A percentile compares a stretch with the other conserved stretches of the same genome.
These are phyloP conservation scores for Protomyces pachydermus DNA, from an alignment of 1,139 yeast species.

Conservation along the genomic window DNA sequence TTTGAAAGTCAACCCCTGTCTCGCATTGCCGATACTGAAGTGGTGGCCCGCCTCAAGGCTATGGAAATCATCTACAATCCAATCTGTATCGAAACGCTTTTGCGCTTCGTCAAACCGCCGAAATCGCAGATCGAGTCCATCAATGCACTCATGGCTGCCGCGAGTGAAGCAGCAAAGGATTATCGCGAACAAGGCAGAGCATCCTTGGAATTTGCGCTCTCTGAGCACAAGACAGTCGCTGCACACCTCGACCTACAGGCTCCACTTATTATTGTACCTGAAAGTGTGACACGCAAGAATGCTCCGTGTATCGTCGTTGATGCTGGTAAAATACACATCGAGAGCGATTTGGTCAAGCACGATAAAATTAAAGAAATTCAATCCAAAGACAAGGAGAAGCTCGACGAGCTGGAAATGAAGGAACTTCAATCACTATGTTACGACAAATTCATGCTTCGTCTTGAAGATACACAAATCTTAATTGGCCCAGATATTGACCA, in stretches of 20 bases:
- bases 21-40: slow-evolving; percentile 70
- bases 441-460: slow-evolving; percentile 70
- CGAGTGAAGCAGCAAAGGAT: slow-evolving; percentile 91
- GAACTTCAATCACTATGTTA: slow-evolving; percentile 75
- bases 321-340: slow-evolving; percentile 89
- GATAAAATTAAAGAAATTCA: slow-evolving; percentile 66
- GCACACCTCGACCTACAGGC: slow-evolving; percentile 86
- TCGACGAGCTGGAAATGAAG: slow-evolving; percentile 67
- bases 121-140: slow-evolving; percentile 79
- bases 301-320: slow-evolving; percentile 89
- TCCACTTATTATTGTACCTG: slow-evolving; percentile 83
- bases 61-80: slow-evolving; percentile 88
- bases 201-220: slow-evolving; percentile 87
- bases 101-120: slow-evolving; percentile 78
- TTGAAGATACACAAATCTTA: slow-evolving; percentile 71
- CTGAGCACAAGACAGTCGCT: slow-evolving; percentile 86
- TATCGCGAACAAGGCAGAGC: slow-evolving; percentile 82
- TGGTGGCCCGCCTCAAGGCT: slow-evolving; percentile 71
- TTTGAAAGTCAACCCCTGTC: slow-evolving; percentile 86
- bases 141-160: slow-evolving; percentile 88
- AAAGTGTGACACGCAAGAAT: slow-evolving; percentile 70
- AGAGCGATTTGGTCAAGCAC: slow-evolving; percentile 74
- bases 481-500: slow-evolving; percentile 78
- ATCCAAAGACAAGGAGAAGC: slow-evolving; percentile 56
- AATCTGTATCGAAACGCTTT: slow-evolving; percentile 67